A percentile compares a stretch with the other conserved stretches of the same genome.
Evolutionary conservation across 2,329 filamentous ascomycete genomes (phyloP).

Genomic region (Teratosphaeria gauchensis): DNA sequence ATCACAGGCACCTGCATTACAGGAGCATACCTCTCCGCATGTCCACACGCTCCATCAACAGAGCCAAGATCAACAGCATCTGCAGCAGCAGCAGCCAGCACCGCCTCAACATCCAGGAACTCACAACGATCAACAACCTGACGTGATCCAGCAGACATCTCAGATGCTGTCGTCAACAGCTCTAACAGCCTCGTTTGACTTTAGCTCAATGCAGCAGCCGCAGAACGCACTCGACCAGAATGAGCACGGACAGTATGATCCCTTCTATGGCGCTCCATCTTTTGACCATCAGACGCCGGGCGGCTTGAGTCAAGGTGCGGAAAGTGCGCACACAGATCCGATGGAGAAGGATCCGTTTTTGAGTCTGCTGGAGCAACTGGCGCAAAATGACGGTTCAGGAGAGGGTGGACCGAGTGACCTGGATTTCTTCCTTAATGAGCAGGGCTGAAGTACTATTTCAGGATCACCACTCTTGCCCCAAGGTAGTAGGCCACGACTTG

Average conservation of each 20-base stretch:
- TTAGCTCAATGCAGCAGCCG: constrained; percentile 16
- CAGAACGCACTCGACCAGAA: constrained; percentile 4
- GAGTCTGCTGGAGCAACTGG: constrained; percentile 68
- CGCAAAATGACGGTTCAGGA: constrained; percentile 64
- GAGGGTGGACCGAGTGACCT: constrained; percentile 60
- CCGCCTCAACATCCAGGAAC: not conserved
- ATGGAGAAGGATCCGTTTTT: constrained; percentile 66
- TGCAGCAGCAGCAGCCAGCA: not conserved
- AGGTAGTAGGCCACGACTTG: too few species aligned
- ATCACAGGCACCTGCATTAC: constrained; percentile 1
- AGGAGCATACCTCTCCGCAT: not conserved
- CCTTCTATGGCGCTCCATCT: constrained; percentile 11
- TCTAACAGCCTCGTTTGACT: constrained; percentile 34
- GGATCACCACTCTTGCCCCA: too few species aligned
- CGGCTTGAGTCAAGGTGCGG: constrained; percentile 30
- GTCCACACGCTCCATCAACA: not conserved
- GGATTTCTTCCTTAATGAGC: constrained; percentile 58
- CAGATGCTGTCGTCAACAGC: constrained; percentile 23
- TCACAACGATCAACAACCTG: not conserved
- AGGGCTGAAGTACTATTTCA: constrained; percentile 3
- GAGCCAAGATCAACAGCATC: not conserved
- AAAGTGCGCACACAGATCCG: constrained; percentile 30
- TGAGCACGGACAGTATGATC: constrained; percentile 11
- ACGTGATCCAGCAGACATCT: too few species aligned
- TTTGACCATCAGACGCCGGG: constrained; percentile 36